Evolutionary conservation across 2,329 filamentous ascomycete species (phyloP).

Genomic region (Aspergillus neoniger): DNA sequence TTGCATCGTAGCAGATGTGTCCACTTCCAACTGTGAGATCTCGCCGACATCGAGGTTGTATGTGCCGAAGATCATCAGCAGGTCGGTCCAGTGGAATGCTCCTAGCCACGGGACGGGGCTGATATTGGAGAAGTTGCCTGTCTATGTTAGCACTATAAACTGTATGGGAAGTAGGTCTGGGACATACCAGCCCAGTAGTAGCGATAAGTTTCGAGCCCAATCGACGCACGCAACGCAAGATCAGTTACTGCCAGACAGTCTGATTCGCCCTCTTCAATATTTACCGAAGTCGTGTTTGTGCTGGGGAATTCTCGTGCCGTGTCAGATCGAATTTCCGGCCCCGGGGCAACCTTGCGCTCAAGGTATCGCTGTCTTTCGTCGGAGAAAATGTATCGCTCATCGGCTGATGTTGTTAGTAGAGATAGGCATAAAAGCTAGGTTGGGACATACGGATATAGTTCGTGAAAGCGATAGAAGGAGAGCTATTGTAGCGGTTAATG

Average conservation of each 20-base stretch:
- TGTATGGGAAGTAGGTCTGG: too few species aligned
- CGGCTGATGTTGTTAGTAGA: slow-evolving; percentile 13
- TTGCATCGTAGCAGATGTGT: slow-evolving; percentile 25
- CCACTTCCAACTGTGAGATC: slow-evolving; percentile 19
- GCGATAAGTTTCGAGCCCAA: slow-evolving; percentile 37
- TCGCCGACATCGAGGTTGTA: slow-evolving; percentile 15
- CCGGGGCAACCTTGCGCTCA: slow-evolving; percentile 3
- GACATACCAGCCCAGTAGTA: slow-evolving; percentile 44
- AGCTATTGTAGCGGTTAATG: slow-evolving; percentile 27
- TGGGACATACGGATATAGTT: slow-evolving; percentile 3
- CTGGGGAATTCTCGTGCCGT: slow-evolving; percentile 19
- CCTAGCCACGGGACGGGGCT: slow-evolving; percentile 44
- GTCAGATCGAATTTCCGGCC: slow-evolving; percentile 24
- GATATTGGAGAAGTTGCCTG: slow-evolving; percentile 40
- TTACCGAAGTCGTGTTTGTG: slow-evolving; percentile 16
- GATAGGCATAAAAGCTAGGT: too few species aligned
- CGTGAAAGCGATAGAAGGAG: slow-evolving; percentile 24
- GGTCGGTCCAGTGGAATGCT: slow-evolving; percentile 42
- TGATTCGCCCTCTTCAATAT: slow-evolving; percentile 9
- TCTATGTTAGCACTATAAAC: neutral
- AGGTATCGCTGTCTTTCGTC: slow-evolving; percentile 14
- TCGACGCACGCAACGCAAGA: slow-evolving; percentile 7
- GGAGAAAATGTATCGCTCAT: slow-evolving; percentile 31
- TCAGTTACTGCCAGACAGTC: slow-evolving; percentile 14
- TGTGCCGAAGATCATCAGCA: slow-evolving; percentile 25